phyloP scores from a whole-genome alignment of 768 basidiomycete genomes.

The Lyophyllum shimeji region DNA sequence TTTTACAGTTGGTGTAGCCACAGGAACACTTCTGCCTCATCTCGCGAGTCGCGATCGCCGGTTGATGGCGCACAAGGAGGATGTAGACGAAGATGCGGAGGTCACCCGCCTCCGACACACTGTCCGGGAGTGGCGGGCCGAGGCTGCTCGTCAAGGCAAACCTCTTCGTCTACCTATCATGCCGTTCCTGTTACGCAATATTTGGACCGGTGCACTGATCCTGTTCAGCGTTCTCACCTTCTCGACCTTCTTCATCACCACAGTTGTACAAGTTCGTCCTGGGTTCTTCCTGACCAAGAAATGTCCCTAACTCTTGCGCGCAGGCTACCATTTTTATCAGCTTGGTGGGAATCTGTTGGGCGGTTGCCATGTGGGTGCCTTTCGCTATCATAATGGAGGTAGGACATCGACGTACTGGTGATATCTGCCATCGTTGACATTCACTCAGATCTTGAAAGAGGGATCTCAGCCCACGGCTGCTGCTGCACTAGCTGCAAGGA shows the following conservation, averaged over 20 bases:
- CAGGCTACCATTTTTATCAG: slow-evolving; percentile 83
- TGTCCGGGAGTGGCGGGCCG: slow-evolving; percentile 81
- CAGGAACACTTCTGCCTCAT: slow-evolving; percentile 79
- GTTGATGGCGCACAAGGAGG: slow-evolving; percentile 67
- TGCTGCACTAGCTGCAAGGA: slow-evolving; percentile 25
- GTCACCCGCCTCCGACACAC: slow-evolving; percentile 64
- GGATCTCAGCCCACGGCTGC: slow-evolving; percentile 39
- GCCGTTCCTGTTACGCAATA: slow-evolving; percentile 90
- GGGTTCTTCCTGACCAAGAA: not conserved
- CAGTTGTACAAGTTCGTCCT: slow-evolving; percentile 61
- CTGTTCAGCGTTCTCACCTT: slow-evolving; percentile 79
- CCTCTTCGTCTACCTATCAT: slow-evolving; percentile 79
- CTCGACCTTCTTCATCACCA: slow-evolving; percentile 85
- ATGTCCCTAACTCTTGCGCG: not conserved
- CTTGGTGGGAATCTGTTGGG: slow-evolving; percentile 92
- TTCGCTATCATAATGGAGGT: slow-evolving; percentile 99
- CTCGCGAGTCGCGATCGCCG: slow-evolving; percentile 81
- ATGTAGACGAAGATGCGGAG: slow-evolving; percentile 78
- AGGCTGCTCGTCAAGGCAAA: slow-evolving; percentile 74
- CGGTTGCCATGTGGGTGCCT: slow-evolving; percentile 97
- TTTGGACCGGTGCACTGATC: slow-evolving; percentile 87
- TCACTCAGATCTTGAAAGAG: slow-evolving; percentile 69
- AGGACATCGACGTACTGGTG: slow-evolving; percentile 16
- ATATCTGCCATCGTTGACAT: not conserved
- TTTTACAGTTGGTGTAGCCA: slow-evolving; percentile 73